Evolutionary conservation across 129 eudicot genomes (phyloP).

Genomic region (Sambucus nigra): DNA sequence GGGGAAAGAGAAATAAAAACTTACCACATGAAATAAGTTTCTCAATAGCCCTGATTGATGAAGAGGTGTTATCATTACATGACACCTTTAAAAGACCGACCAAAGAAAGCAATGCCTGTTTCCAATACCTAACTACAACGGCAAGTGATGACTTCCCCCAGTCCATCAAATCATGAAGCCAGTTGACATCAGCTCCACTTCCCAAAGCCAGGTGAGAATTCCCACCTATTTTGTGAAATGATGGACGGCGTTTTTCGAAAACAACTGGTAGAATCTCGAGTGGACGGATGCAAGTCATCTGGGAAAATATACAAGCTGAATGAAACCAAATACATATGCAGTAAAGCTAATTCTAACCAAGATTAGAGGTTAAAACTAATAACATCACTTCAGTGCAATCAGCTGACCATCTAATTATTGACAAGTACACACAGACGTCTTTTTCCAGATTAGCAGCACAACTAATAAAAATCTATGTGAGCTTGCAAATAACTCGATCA

Average conservation of each 20-base stretch:
- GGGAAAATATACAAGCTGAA: conserved; percentile 24
- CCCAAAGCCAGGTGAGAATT: conserved; percentile 23
- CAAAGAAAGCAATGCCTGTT: conserved; percentile 52
- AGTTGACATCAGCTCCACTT: conserved; percentile 28
- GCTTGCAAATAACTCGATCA: too few relatives aligned
- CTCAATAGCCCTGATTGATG: conserved; percentile 40
- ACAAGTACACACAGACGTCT: too few relatives aligned
- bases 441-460: too few relatives aligned
- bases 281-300: conserved; percentile 92
- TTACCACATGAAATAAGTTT: conserved; percentile 54
- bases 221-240: conserved; percentile 19
- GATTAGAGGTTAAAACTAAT: too few relatives aligned
- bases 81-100: conserved; percentile 48
- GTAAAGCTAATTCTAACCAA: background rate
- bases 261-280: conserved; percentile 78
- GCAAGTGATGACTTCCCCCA: conserved; percentile 88
- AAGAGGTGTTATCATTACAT: conserved; percentile 31
- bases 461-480: too few relatives aligned
- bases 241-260: conserved; percentile 37
- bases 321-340: background rate
- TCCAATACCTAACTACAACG: conserved; percentile 84
- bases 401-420: too few relatives aligned
- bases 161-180: conserved; percentile 74
- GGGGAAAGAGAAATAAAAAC: conserved; percentile 10
- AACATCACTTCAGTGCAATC: background rate